Evolutionary conservation across 352 stramenopile genomes (phyloP), one percentile per base, ranked within the genome.

Genomic region (Thalassiosira sp.): DNA sequence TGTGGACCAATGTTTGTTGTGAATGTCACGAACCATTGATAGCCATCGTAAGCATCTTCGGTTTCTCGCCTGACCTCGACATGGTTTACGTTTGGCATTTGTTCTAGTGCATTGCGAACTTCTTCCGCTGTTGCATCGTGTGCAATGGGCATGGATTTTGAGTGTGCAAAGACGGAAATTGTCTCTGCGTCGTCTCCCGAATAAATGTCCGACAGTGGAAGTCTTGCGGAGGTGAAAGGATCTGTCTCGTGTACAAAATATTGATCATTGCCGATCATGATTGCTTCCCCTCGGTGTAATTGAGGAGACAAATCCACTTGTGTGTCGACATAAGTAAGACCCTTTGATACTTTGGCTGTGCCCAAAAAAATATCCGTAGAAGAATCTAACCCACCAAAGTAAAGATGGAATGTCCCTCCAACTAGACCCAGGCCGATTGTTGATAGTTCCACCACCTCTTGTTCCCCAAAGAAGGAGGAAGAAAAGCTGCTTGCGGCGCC

Each of bases 11-110:
- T 76, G 57, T 96, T 97, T 37, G 95, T 89, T 1, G 93, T 43
- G 53, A 98, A 98, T 3, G 94, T 97, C 52, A 98, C 94, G 91
- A 97, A 22, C 94, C 79, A 86, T 13, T 73, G 20, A 60, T 71
- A 81, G 10, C 79, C 78, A 75, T 73, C 94, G 33, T 49, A 25
- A 37, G 57, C 33, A 35, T 72, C 74, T 43, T 72, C 66, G 49
- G 79, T 54, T 66, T 87, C 78, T 6, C 86, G 69, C 33, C 77
- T 68, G 24, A 93, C 85, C 5, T 79, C 48, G 3, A 93, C 86
- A 46, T 89, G 61, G 52, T 90, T 90, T 20, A 93, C 56, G 31
- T 81, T 68, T 52, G 75, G 70, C 48, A 94, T 79, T 61, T 79
- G 70, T 76, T 93, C 86, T 13, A 94, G 49, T 3, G 81, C 65